These are phyloP conservation scores for Allium sativum DNA, from an alignment of 106 monocot species.

Conservation along the genomic window DNA sequence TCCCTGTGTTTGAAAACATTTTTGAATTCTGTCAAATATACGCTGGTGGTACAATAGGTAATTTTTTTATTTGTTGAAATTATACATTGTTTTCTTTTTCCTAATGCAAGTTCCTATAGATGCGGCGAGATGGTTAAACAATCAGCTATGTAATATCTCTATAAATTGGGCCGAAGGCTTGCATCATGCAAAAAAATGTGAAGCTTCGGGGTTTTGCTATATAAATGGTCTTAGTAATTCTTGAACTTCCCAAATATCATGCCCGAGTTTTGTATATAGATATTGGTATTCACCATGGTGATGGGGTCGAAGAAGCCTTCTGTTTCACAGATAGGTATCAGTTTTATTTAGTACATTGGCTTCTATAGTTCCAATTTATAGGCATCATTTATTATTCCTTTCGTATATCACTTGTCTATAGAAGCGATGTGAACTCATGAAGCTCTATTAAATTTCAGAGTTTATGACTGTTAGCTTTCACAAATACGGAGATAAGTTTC, in stretches of 20 bases:
- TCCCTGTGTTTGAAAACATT: conserved; percentile 93
- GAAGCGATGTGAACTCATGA: too few species aligned
- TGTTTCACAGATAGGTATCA: conserved; percentile 94
- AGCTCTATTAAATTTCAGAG: too few species aligned
- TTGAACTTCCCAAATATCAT: conserved; percentile 97
- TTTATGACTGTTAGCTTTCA: too few species aligned
- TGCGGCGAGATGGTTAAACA: conserved; percentile 89
- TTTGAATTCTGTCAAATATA: conserved; percentile 99
- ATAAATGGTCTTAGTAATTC: conserved; percentile 92
- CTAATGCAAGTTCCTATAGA: conserved; percentile 26
- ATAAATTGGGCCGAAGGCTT: conserved; percentile 98
- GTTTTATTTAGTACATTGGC: too few species aligned
- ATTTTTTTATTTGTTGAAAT: conserved; percentile 5
- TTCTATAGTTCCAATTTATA: too few species aligned
- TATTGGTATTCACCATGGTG: conserved; percentile 98
- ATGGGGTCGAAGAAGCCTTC: conserved; percentile 99
- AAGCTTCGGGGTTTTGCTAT: conserved; percentile 97
- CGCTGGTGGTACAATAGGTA: conserved; percentile 96
- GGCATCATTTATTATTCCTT: too few species aligned
- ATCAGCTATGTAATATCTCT: conserved; percentile 78
- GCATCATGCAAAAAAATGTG: conserved; percentile 95
- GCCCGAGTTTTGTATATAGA: conserved; percentile 90
- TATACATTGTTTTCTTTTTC: conserved; percentile 5
- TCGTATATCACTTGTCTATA: too few species aligned
- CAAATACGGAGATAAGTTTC: too few species aligned